These are phyloP conservation scores for Verticillium albo-atrum DNA, from an alignment of 2,329 filamentous ascomycete species.

Conservation along the genomic window DNA sequence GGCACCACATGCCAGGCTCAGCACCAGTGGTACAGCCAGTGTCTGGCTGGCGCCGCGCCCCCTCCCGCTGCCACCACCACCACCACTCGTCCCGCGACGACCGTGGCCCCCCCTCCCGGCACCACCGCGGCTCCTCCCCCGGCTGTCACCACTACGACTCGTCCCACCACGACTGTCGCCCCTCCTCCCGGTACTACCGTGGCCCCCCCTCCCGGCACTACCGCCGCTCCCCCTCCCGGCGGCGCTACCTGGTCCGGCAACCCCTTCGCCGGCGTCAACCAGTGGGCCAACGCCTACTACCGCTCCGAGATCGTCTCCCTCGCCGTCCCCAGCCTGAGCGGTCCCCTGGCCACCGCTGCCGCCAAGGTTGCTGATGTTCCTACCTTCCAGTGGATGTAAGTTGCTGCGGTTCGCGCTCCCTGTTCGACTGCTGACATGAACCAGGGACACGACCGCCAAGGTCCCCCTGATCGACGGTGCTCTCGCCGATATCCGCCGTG, in stretches of 20 bases:
- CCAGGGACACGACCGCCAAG: slow-evolving; percentile 44
- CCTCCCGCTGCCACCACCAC: slow-evolving; percentile 19
- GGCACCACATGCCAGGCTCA: slow-evolving; percentile 31
- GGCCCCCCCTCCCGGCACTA: slow-evolving; percentile 14
- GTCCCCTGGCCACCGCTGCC: slow-evolving; percentile 47
- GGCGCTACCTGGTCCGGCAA: slow-evolving; percentile 45
- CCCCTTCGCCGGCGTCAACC: slow-evolving; percentile 43
- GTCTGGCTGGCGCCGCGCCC: slow-evolving; percentile 18
- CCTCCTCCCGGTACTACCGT: slow-evolving; percentile 13
- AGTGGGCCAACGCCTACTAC: slow-evolving; percentile 53
- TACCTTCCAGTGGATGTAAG: slow-evolving; percentile 48
- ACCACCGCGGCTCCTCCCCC: slow-evolving; percentile 12
- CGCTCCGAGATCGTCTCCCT: slow-evolving; percentile 47
- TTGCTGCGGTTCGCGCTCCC: slow-evolving; percentile 6
- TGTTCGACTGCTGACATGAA: slow-evolving; percentile 12
- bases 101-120: slow-evolving; percentile 15
- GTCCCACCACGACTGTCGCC: slow-evolving; percentile 17
- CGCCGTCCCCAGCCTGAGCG: slow-evolving; percentile 59
- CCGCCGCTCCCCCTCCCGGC: slow-evolving; percentile 20
- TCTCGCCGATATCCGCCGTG: slow-evolving; percentile 36
- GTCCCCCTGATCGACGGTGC: slow-evolving; percentile 40
- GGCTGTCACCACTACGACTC: slow-evolving; percentile 14
- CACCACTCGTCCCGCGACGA: slow-evolving; percentile 11
- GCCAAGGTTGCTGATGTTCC: slow-evolving; percentile 47
- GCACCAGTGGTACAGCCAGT: slow-evolving; percentile 35